Base-by-base conservation (phyloP, 1,139 yeast species). In the Sugiyamaella neomexicana region DNA sequence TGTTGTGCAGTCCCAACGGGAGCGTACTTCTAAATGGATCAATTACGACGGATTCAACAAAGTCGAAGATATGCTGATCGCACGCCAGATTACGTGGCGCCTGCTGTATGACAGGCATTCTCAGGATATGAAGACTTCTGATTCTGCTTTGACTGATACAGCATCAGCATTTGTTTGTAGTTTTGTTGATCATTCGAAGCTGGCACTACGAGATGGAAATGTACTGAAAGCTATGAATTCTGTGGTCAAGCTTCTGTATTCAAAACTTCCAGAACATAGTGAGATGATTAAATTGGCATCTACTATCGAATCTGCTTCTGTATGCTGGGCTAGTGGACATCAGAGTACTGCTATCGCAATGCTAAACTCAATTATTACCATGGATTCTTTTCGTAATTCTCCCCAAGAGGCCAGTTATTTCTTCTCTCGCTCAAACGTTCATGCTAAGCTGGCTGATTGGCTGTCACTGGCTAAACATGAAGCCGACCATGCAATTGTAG, bases 391-490 rank as follows among this genome's bases (percentile, higher is more conserved):
- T 15, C 31, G 17, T n/a, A 43, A 47, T 17, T 45, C 25, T 10
- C 48, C 54, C 2, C 34, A 55, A 25, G 32, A 27, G 9, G 31
- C 45, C 13, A 27, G 15, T 32, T 36, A 23, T 15, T 43, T 53
- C 13, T 54, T 47, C 31, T 46, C 56, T 41, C 48, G 53, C 1
- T 54, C 62, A 1, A 63, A 61, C 10, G 54, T 63, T 1, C 58
- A 60, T 34, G 58, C 68, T 16, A 54, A 72, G 68, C 68, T 89
- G 54, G 89, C 85, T 0, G 75, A 79, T 48, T 89, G 97, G 96
- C 73, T 82, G 55, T 77, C 89, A 0, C 78, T 75, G 42, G 86
- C 95, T 0, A 78, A 86, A 48, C 85, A 83, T 55, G 95, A 85
- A 56, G 75, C 83, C 23, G 81, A 90, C 0, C 74, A 78, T 1